phyloP scores from a whole-genome alignment of 805 yeast species.

The Nakazawaea ernobii region DNA sequence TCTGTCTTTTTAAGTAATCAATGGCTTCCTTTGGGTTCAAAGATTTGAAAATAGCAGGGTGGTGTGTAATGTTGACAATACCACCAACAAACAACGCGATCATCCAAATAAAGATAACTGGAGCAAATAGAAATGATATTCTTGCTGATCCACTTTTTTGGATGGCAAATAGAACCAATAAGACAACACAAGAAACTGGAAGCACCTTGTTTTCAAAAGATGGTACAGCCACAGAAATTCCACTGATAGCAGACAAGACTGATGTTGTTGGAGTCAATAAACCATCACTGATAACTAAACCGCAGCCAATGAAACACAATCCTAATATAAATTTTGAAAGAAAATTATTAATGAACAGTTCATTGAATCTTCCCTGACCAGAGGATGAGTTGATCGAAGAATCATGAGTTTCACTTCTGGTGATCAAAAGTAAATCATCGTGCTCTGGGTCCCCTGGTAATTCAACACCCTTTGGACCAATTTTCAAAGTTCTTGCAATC shows the following conservation, averaged over 20 bases:
- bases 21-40: slow-evolving; percentile 50
- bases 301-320: slow-evolving; percentile 47
- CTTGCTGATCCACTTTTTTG: slow-evolving; percentile 47
- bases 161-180: slow-evolving; percentile 36
- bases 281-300: slow-evolving; percentile 55
- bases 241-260: slow-evolving; percentile 50
- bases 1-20: slow-evolving; percentile 28
- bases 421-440: slow-evolving; percentile 27
- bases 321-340: slow-evolving; percentile 29
- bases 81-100: slow-evolving; percentile 40
- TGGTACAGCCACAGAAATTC: slow-evolving; percentile 49
- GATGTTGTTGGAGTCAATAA: slow-evolving; percentile 60
- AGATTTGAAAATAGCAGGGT: slow-evolving; percentile 40
- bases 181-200: slow-evolving; percentile 43
- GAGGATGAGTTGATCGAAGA: slow-evolving; percentile 18
- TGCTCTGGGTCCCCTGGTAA: slow-evolving; percentile 31
- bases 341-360: slow-evolving; percentile 21
- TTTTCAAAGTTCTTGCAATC: slow-evolving; percentile 40
- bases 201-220: slow-evolving; percentile 33
- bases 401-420: slow-evolving; percentile 34
- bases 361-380: slow-evolving; percentile 19
- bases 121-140: slow-evolving; percentile 46
- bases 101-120: slow-evolving; percentile 49
- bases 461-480: slow-evolving; percentile 40
- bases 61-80: slow-evolving; percentile 33